Evolutionary conservation across 2,329 filamentous ascomycete species (phyloP), one percentile per base, ranked within the genome.

Genomic region (Chrysoporthe cubensis): DNA sequence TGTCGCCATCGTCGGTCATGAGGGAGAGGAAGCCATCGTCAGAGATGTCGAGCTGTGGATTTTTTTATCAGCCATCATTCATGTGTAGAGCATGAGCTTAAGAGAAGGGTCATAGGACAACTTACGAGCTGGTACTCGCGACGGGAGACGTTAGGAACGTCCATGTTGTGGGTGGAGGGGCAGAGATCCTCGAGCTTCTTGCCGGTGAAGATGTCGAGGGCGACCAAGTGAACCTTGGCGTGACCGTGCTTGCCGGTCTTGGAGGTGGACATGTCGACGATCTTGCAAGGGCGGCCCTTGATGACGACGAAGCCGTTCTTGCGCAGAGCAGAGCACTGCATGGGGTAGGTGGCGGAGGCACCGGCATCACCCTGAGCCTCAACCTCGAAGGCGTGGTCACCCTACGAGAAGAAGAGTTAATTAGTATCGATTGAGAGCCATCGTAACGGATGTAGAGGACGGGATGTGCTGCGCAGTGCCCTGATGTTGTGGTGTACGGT

Each of bases 201-300:
- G 89, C 88, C 88, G 74, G 94, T 99, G 91, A 99, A 99, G 87
- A 99, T 98, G 83, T 99, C 96, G 82, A 96, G 90, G 80, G 94
- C 96, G 79, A 97, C 91, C 78, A 99, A 87, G 86, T 99, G 95
- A 82, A 99, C 96, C 91, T 99, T 99, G 86, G 96, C 96, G 92
- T 99, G 96, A 84, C 96, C 96, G 92, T 99, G 96, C 93, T 99
- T 99, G 86, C 96, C 96, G 76, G 96, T 99, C 94, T 99, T 99
- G 83, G 96, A 99, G 87, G 96, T 99, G 76, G 94, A 97, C 96
- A 99, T 99, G 81, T 99, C 96, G 83, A 98, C 93, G 78, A 99
- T 99, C 92, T 98, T 99, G 94, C 96, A 99, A 78, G 96, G 96
- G 78, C 96, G 96, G 85, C 88, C 86, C 91, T 99, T 99, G 87